Conservation (phyloP, 441 rosid genomes). For the Populus hybrid region DNA sequence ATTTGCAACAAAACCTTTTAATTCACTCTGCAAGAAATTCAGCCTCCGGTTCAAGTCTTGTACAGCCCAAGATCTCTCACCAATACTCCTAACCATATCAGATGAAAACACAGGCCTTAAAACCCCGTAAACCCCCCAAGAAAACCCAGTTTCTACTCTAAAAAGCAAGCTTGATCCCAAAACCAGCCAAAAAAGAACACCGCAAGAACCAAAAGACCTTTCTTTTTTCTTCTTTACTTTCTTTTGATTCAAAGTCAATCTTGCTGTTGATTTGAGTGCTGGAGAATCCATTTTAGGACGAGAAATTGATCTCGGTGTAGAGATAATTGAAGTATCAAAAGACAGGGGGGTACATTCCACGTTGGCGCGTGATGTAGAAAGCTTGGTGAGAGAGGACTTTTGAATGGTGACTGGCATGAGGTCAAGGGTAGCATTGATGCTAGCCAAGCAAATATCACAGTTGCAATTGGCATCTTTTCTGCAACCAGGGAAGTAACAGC, state of each 20-base stretch:
- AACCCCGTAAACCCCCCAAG: conserved; percentile 31
- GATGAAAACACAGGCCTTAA: conserved; percentile 42
- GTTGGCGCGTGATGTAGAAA: conserved; percentile 34
- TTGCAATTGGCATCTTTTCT: conserved; percentile 80
- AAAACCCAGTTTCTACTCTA: conserved; percentile 42
- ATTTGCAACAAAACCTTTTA: conserved; percentile 34
- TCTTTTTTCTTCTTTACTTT: conserved; percentile 19
- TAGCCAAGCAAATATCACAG: conserved; percentile 76
- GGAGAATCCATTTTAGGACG: conserved; percentile 35
- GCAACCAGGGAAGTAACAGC: conserved; percentile 88
- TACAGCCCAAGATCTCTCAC: conserved; percentile 43
- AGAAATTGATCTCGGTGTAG: conserved; percentile 56
- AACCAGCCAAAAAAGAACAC: conserved; percentile 27
- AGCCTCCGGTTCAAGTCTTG: conserved; percentile 40
- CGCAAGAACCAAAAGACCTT: neutral
- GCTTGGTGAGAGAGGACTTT: conserved; percentile 63
- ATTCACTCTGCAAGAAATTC: conserved; percentile 46
- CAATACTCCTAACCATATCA: conserved; percentile 43
- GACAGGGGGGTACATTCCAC: conserved; percentile 45
- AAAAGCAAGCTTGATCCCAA: conserved; percentile 38
- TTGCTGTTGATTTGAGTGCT: conserved; percentile 41
- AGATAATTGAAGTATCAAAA: conserved; percentile 40
- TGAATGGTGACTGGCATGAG: conserved; percentile 69
- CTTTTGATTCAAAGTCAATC: conserved; percentile 21
- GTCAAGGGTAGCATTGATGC: conserved; percentile 87